phyloP scores from a whole-genome alignment of 768 basidiomycete genomes.

The Amanita thiersii region DNA sequence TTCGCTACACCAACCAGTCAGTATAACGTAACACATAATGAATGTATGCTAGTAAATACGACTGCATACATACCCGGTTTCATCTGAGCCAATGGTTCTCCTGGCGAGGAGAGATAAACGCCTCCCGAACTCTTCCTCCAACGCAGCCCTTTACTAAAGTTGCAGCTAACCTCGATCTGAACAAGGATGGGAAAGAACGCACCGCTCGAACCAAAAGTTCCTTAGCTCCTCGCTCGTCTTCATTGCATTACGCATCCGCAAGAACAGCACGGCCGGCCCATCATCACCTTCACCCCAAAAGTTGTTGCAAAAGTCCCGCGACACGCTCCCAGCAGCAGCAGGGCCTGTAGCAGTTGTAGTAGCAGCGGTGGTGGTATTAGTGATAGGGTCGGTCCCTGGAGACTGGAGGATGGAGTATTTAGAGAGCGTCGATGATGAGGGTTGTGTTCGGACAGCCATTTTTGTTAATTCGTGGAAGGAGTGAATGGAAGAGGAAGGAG shows the following conservation, averaged over 20 bases:
- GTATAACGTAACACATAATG: too few species aligned
- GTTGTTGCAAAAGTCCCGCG: slow-evolving; percentile 84
- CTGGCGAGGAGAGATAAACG: slow-evolving; percentile 75
- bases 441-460: slow-evolving; percentile 61
- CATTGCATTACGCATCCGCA: slow-evolving; percentile 76
- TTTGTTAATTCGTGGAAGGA: slow-evolving; percentile 4
- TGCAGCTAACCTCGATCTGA: background rate
- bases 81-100: slow-evolving; percentile 70
- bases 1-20: slow-evolving; percentile 42
- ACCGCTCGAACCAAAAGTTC: slow-evolving; percentile 93
- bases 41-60: too few species aligned
- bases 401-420: slow-evolving; percentile 48
- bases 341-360: too few species aligned
- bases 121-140: slow-evolving; percentile 94
- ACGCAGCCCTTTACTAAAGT: slow-evolving; percentile 48
- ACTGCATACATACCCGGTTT: slow-evolving; percentile 68
- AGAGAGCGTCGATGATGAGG: slow-evolving; percentile 66
- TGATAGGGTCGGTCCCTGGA: slow-evolving; percentile 36
- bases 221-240: slow-evolving; percentile 85
- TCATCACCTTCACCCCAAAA: slow-evolving; percentile 89
- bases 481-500: background rate
- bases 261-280: slow-evolving; percentile 84
- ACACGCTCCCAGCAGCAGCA: slow-evolving; percentile 25
- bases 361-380: too few species aligned
- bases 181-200: slow-evolving; percentile 15